These are phyloP conservation scores for Piper betle DNA, from an alignment of 164 flowering plant species.

Conservation along the genomic window DNA sequence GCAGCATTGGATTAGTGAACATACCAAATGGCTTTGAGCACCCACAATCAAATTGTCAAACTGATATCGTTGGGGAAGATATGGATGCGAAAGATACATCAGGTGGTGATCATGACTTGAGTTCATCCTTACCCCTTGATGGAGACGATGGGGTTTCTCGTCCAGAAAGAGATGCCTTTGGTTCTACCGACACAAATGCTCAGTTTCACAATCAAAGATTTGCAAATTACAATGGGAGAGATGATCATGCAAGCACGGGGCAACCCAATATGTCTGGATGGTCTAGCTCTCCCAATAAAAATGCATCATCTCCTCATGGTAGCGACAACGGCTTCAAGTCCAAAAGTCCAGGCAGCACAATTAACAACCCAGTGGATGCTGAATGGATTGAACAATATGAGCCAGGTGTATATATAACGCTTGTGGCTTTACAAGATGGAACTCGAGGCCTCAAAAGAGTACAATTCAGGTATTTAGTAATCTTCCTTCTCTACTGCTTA, in stretches of 20 bases:
- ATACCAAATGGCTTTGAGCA: constrained; percentile 41
- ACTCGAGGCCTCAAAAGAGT: constrained; percentile 79
- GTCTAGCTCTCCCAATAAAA: constrained; percentile 9
- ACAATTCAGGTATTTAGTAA: constrained; percentile 60
- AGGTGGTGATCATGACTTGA: constrained; percentile 16
- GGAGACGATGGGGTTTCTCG: constrained; percentile 18
- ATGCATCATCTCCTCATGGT: constrained; percentile 21
- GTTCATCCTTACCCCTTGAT: constrained; percentile 18
- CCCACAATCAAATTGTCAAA: constrained; percentile 22
- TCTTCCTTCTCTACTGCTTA: background rate
- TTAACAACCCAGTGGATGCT: constrained; percentile 41
- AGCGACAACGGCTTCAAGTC: constrained; percentile 29
- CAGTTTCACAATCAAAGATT: constrained; percentile 8
- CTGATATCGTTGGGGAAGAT: constrained; percentile 27
- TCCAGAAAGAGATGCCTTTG: constrained; percentile 11
- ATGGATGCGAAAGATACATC: constrained; percentile 30
- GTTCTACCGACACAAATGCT: constrained; percentile 12
- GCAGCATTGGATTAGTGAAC: constrained; percentile 23
- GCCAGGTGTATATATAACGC: constrained; percentile 82
- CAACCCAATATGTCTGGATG: constrained; percentile 26
- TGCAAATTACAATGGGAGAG: constrained; percentile 16
- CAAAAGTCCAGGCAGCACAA: constrained; percentile 14
- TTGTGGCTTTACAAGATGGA: constrained; percentile 58
- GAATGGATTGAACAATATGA: constrained; percentile 89
- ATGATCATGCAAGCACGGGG: constrained; percentile 20